phyloP scores from a whole-genome alignment of 2,329 filamentous ascomycete species.

The Monilinia aucupariae region DNA sequence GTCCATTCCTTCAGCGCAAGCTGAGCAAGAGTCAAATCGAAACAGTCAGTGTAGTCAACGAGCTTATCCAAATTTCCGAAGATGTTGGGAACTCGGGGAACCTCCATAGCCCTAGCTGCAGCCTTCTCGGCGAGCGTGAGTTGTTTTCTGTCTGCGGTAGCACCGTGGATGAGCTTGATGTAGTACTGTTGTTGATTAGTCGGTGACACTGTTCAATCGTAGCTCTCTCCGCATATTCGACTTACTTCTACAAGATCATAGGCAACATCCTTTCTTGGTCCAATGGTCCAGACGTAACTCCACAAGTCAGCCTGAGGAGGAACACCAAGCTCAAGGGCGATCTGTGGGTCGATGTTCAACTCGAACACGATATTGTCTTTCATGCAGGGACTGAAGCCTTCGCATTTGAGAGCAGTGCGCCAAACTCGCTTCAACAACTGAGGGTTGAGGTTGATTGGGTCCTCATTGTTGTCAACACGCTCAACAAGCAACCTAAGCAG shows the following conservation, averaged over 20 bases:
- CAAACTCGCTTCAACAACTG: constrained; percentile 51
- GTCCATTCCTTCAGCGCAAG: constrained; percentile 44
- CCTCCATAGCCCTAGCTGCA: constrained; percentile 19
- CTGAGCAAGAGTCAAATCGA: constrained; percentile 43
- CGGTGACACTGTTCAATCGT: not conserved
- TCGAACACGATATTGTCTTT: constrained; percentile 53
- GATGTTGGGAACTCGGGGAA: constrained; percentile 19
- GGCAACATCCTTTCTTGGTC: constrained; percentile 44
- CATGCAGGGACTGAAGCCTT: constrained; percentile 55
- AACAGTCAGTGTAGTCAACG: constrained; percentile 38
- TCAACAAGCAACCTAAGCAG: constrained; percentile 45
- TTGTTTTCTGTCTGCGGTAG: constrained; percentile 41
- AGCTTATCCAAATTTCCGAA: constrained; percentile 46
- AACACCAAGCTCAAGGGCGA: constrained; percentile 41
- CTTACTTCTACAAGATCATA: constrained; percentile 52
- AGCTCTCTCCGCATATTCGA: constrained; percentile 12
- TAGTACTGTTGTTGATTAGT: constrained; percentile 45
- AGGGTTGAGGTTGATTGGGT: constrained; percentile 44
- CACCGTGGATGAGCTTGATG: constrained; percentile 49
- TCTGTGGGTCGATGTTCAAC: constrained; percentile 36
- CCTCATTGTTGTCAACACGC: constrained; percentile 39
- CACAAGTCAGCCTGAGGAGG: constrained; percentile 46
- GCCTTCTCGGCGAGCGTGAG: constrained; percentile 42
- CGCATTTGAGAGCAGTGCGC: constrained; percentile 49
- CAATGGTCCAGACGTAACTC: constrained; percentile 49